Evolutionary conservation across 345 rosid genomes (phyloP).

Genomic region (Noccaea caerulescens): DNA sequence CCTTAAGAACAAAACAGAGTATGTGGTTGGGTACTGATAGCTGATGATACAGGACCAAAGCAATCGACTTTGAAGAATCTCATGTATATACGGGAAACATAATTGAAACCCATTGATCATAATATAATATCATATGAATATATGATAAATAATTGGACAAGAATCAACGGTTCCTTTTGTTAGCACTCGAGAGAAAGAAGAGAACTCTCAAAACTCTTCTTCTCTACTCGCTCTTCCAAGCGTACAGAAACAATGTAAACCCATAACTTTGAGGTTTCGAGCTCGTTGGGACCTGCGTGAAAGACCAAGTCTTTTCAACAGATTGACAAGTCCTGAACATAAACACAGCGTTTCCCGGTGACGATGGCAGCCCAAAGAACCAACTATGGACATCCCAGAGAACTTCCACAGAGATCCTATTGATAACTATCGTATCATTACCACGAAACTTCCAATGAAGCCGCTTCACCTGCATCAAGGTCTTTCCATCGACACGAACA

Average conservation of each 20-base stretch:
- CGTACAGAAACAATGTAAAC: constrained; percentile 79
- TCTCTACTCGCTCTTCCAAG: constrained; percentile 91
- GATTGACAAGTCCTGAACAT: constrained; percentile 86
- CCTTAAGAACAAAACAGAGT: constrained; percentile 24
- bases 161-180: constrained; percentile 48
- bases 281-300: constrained; percentile 55
- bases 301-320: constrained; percentile 72
- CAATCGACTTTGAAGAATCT: constrained; percentile 21
- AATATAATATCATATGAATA: no score
- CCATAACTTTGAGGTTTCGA: constrained; percentile 68
- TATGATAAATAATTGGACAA: constrained; percentile 34
- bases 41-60: constrained; percentile 5
- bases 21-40: background rate
- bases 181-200: constrained; percentile 33
- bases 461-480: constrained; percentile 76
- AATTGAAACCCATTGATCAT: constrained; percentile 26
- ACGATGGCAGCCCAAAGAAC: constrained; percentile 72
- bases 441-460: constrained; percentile 91
- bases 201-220: constrained; percentile 39
- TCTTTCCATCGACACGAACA: constrained; percentile 76
- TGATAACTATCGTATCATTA: constrained; percentile 73
- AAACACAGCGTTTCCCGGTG: constrained; percentile 81
- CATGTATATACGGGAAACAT: constrained; percentile 10
- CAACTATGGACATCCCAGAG: constrained; percentile 94
- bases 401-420: constrained; percentile 76